A percentile compares a stretch with the other conserved stretches of the same genome.
Evolutionary conservation across 169 alveolate genomes (phyloP).

Genomic region (Plasmodium billcollinsi): DNA sequence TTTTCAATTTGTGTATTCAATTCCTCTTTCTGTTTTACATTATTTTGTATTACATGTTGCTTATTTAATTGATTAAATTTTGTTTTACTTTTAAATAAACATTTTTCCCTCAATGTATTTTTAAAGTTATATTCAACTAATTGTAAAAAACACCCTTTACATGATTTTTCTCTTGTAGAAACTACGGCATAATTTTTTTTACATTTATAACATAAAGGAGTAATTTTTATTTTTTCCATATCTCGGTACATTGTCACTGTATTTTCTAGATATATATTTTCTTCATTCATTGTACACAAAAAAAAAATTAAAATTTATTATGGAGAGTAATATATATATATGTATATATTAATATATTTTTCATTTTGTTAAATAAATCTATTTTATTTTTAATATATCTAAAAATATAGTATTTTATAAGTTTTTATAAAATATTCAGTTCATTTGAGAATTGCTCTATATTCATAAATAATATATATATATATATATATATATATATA

Average conservation of each 20-base stretch:
- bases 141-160: constrained; percentile 56
- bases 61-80: not conserved
- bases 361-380: too few species aligned
- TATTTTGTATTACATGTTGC: not conserved
- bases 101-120: constrained; percentile 75
- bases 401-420: too few species aligned
- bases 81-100: constrained; percentile 66
- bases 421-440: too few species aligned
- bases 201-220: constrained; percentile 56
- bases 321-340: too few species aligned
- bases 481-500: not conserved
- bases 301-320: too few species aligned
- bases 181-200: constrained; percentile 58
- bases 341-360: too few species aligned
- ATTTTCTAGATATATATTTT: constrained; percentile 1
- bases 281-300: constrained; percentile 4
- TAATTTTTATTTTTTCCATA: constrained; percentile 1
- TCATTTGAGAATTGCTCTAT: too few species aligned
- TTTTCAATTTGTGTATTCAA: not conserved
- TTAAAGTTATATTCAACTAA: constrained; percentile 74
- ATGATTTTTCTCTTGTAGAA: constrained; percentile 58
- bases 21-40: constrained; percentile 16
- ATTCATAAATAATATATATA: constrained; percentile 2
- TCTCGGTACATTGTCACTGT: not conserved
- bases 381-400: too few species aligned